Conservation (phyloP, 2,329 filamentous ascomycete genomes). For the Diaporthe sp. region DNA sequence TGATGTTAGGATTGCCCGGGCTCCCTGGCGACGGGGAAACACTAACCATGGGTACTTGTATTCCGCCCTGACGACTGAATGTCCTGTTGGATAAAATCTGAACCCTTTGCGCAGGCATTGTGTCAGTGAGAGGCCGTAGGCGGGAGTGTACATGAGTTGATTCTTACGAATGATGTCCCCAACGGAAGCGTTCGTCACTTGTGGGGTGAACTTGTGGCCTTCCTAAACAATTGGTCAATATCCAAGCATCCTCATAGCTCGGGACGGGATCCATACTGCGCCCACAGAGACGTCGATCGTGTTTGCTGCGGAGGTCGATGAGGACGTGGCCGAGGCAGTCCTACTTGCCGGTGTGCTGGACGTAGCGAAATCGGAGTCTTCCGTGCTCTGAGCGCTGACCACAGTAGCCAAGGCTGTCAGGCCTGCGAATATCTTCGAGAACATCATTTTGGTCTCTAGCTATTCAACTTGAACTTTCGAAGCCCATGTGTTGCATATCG, state of each 20-base stretch:
- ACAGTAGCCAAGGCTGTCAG: slow-evolving; percentile 32
- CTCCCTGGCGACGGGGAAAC: neutral
- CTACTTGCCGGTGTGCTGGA: slow-evolving; percentile 20
- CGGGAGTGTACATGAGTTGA: neutral
- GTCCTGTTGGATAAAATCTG: slow-evolving; percentile 73
- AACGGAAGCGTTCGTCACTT: slow-evolving; percentile 52
- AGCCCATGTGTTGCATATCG: slow-evolving; percentile 1
- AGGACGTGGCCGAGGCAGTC: slow-evolving; percentile 39
- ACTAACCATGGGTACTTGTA: slow-evolving; percentile 68
- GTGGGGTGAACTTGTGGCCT: slow-evolving; percentile 54
- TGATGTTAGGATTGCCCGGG: neutral
- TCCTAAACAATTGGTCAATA: slow-evolving; percentile 43
- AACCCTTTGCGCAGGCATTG: slow-evolving; percentile 57
- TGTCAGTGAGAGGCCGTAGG: slow-evolving; percentile 36
- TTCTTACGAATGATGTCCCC: slow-evolving; percentile 63
- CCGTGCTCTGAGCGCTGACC: slow-evolving; percentile 34
- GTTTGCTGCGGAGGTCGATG: slow-evolving; percentile 41
- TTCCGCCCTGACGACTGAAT: slow-evolving; percentile 74
- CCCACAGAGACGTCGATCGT: slow-evolving; percentile 50
- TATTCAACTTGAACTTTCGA: neutral
- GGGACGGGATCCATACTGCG: slow-evolving; percentile 45
- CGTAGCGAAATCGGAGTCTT: neutral
- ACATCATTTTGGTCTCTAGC: slow-evolving; percentile 38
- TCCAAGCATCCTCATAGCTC: slow-evolving; percentile 42
- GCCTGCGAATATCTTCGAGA: slow-evolving; percentile 39